Base-by-base conservation (phyloP, 805 yeast species). In the Candida tallmaniae region DNA sequence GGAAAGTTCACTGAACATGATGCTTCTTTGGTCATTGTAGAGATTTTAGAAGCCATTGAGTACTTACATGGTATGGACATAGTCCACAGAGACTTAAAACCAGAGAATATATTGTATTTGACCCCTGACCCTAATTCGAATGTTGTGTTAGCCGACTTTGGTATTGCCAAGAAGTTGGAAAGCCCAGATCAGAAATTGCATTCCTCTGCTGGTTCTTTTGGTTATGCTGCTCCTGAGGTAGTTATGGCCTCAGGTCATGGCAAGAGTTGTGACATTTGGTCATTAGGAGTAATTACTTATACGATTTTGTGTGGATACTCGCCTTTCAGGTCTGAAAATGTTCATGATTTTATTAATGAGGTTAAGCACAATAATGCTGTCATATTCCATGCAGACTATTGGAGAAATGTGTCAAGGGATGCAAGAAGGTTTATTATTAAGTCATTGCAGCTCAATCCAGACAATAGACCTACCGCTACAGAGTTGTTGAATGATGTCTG, bases 161-260 rank as follows among this genome's bases (percentile, higher is more conserved):
- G 98, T 32, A 93, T 90, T 42, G 96, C 97, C 22, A 86, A 86
- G 56, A 73, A 76, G 47, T 63, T 90, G 44, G 67, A 70, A 39
- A 57, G 68, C 9, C 70, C 76, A 3, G 73, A 77, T 46, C 86
- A 83, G 36, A 63, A 75, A 40, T 65, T 86, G 39, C 77, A 71
- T 21, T 66, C 81, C 15, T 80, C 84, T 27, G 95, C 96, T 1
- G 97, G 97, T 1, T 84, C 96, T 1, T 80, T 86, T 59, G 97
- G 98, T 2, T 90, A 90, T 56, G 96, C 95, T 22, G 97, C 97
- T 0, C 98, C 98, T 0, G 98, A 90, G 53, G 88, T 90, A 6
- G 71, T 90, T 24, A 62, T 78, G 27, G 79, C 83, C 11, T 66
- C 70, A 25, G 97, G 96, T 6, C 97, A 90, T 60, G 95, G 96